Percentiles rank a stretch among this genome's conserved stretches.
phyloP scores from a whole-genome alignment of 805 yeast genomes.

The Maudiozyma turicensis region DNA sequence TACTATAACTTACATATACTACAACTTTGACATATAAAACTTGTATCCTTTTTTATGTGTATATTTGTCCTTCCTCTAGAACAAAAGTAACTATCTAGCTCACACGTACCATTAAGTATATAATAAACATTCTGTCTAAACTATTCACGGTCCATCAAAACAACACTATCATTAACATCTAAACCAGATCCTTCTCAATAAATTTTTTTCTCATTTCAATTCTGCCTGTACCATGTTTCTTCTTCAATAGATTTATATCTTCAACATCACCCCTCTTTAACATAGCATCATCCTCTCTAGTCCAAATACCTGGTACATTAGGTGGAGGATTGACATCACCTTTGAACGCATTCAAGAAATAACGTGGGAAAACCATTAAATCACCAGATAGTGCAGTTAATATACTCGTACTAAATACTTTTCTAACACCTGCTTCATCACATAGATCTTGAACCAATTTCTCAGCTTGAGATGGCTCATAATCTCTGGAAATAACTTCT shows the following conservation, averaged over 20 bases:
- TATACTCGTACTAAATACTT: constrained; percentile 34
- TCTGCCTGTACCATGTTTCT: constrained; percentile 34
- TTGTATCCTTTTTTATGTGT: no score
- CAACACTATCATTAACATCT: background rate
- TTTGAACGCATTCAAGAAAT: constrained; percentile 33
- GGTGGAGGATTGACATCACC: constrained; percentile 35
- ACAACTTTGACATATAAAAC: background rate
- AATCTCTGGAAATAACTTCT: constrained; percentile 34
- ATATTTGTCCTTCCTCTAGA: no score
- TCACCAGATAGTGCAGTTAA: constrained; percentile 38
- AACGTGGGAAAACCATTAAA: constrained; percentile 34
- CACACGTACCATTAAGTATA: no score
- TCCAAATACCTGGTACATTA: constrained; percentile 38
- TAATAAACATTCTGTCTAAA: background rate
- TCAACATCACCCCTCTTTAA: constrained; percentile 29
- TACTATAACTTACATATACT: no score
- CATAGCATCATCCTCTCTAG: constrained; percentile 34
- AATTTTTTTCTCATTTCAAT: constrained; percentile 35
- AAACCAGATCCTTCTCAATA: constrained; percentile 29
- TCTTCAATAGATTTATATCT: constrained; percentile 26
- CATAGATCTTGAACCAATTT: constrained; percentile 33
- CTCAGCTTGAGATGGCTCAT: constrained; percentile 36
- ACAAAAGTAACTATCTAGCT: no score
- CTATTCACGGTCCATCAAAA: background rate
- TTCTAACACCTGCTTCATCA: constrained; percentile 35